Evolutionary conservation across 371 early-diverging fungal species (phyloP).

Genomic region (Saksenaea oblongispora): DNA sequence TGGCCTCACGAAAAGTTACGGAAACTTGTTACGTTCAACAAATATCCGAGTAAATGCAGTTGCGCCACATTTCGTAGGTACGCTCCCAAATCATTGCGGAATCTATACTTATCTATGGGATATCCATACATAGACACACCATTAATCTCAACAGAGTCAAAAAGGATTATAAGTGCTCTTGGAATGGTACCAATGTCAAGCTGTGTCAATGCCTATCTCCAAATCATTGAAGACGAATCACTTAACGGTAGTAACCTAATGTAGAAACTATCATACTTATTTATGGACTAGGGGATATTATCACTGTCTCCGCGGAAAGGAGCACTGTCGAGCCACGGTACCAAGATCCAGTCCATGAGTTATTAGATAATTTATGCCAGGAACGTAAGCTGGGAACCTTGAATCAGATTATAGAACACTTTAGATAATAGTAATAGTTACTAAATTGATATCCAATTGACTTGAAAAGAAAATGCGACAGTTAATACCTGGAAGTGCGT

Average conservation of each 20-base stretch:
- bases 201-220: constrained; percentile 30
- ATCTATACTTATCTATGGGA: not conserved
- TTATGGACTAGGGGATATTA: constrained; percentile 22
- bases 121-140: constrained; percentile 29
- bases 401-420: not conserved
- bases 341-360: constrained; percentile 20
- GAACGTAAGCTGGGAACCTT: constrained; percentile 11
- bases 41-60: constrained; percentile 75
- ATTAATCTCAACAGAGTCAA: constrained; percentile 20
- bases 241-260: constrained; percentile 24
- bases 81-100: constrained; percentile 14
- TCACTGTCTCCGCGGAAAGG: constrained; percentile 20
- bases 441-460: not conserved
- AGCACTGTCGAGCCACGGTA: constrained; percentile 24
- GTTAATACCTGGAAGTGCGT: not conserved
- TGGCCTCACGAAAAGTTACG: constrained; percentile 62
- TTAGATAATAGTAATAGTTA: not conserved
- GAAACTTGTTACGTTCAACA: constrained; percentile 38
- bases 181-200: constrained; percentile 28
- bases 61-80: constrained; percentile 76
- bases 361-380: constrained; percentile 21
- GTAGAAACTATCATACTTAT: not conserved
- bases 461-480: not conserved
- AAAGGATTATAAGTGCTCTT: constrained; percentile 11
- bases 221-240: constrained; percentile 22